Conservation (phyloP, 768 basidiomycete genomes). For the Megacollybia marginata region DNA sequence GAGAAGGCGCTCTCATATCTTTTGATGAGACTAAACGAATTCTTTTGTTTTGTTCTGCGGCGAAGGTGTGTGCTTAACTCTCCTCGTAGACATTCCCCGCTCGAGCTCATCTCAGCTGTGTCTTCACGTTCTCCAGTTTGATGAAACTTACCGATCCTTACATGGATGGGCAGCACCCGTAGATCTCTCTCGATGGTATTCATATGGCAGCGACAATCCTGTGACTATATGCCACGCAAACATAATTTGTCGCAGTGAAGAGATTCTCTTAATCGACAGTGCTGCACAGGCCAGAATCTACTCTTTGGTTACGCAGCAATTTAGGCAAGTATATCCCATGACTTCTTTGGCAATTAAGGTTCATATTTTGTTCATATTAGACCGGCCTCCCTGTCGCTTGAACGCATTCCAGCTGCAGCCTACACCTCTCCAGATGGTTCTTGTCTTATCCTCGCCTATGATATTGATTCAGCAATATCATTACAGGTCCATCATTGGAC, state of each 20-base stretch:
- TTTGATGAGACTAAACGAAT: conserved; percentile 47
- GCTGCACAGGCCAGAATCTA: conserved; percentile 39
- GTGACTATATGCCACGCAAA: conserved; percentile 25
- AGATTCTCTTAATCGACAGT: conserved; percentile 43
- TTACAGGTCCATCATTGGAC: conserved; percentile 46
- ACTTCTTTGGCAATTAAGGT: too few species aligned
- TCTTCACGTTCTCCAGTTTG: conserved; percentile 40
- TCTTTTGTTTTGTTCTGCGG: conserved; percentile 35
- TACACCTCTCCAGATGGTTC: conserved; percentile 48
- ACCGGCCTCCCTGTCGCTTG: conserved; percentile 35
- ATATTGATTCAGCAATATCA: conserved; percentile 6
- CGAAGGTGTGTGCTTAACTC: conserved; percentile 24
- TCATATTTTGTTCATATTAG: conserved; percentile 24
- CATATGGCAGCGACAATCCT: conserved; percentile 6
- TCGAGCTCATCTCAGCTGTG: conserved; percentile 16
- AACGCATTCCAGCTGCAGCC: conserved; percentile 23
- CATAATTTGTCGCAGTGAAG: conserved; percentile 45
- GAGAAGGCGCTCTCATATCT: conserved; percentile 32
- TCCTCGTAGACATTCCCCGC: not conserved
- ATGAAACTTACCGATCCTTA: conserved; percentile 34
- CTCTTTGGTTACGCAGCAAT: conserved; percentile 46
- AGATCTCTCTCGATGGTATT: conserved; percentile 38
- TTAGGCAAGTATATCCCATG: conserved; percentile 29
- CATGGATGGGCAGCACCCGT: conserved; percentile 35
- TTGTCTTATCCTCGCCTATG: conserved; percentile 34